Evolutionary conservation across 176 grass and related monocot species (phyloP).

Genomic region (Luzula sylvatica): DNA sequence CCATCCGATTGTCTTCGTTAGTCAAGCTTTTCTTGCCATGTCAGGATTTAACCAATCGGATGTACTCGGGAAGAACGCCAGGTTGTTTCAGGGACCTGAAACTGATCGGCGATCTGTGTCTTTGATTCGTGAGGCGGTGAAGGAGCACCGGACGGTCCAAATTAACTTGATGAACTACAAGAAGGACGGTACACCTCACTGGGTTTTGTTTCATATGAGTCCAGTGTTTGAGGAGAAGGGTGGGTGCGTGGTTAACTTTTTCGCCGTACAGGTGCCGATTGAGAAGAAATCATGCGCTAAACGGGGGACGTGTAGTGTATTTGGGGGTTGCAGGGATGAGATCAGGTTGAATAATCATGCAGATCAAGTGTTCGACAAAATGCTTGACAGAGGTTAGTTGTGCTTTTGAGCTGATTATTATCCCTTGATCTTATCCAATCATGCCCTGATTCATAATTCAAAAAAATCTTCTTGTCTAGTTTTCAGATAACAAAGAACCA

Average conservation of each 20-base stretch:
- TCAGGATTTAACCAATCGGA: slow-evolving; percentile 46
- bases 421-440: no score
- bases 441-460: not conserved
- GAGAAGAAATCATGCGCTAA: not conserved
- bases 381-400: slow-evolving; percentile 56
- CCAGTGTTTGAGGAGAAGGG: slow-evolving; percentile 60
- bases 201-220: slow-evolving; percentile 66
- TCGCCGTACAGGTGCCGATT: slow-evolving; percentile 84
- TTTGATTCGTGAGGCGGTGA: slow-evolving; percentile 60
- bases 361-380: slow-evolving; percentile 44
- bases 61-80: slow-evolving; percentile 61
- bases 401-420: no score
- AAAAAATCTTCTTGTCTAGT: not conserved
- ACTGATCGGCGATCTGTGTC: slow-evolving; percentile 60
- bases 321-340: slow-evolving; percentile 65
- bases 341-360: slow-evolving; percentile 26
- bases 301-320: not conserved
- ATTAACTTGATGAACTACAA: slow-evolving; percentile 59
- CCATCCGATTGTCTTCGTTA: slow-evolving; percentile 93
- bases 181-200: slow-evolving; percentile 69
- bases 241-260: slow-evolving; percentile 64
- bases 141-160: slow-evolving; percentile 45
- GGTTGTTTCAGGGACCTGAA: slow-evolving; percentile 77
- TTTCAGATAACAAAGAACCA: slow-evolving; percentile 49
- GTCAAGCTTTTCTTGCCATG: slow-evolving; percentile 41